Conservation (phyloP, 345 rosid species). For the Citrus sinensis region DNA sequence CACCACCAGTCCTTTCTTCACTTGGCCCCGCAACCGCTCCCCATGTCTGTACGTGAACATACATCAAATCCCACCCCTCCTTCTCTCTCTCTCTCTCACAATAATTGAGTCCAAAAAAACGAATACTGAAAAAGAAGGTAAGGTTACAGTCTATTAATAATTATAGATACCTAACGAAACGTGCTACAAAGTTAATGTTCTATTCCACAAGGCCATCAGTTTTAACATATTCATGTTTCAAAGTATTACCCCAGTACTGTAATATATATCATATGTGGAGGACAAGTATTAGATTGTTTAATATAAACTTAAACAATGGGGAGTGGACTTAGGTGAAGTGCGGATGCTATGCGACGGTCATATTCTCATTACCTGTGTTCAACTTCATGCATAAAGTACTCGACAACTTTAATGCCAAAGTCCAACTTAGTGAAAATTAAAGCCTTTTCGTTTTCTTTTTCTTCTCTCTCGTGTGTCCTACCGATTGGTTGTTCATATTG, state of each 20-base stretch:
- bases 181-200: too few species aligned
- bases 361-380: conserved; percentile 17
- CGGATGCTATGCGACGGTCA: too few species aligned
- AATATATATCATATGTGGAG: too few species aligned
- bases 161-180: too few species aligned
- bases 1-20: not conserved
- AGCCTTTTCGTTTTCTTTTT: not conserved
- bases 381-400: conserved; percentile 15
- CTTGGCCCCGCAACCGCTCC: conserved; percentile 8
- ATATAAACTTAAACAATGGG: too few species aligned
- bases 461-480: not conserved
- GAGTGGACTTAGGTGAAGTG: too few species aligned
- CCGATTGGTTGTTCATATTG: conserved; percentile 10
- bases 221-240: too few species aligned
- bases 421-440: conserved; percentile 8
- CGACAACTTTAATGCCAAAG: conserved; percentile 13
- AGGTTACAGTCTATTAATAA: too few species aligned
- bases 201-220: too few species aligned
- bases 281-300: too few species aligned
- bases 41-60: not conserved
- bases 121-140: too few species aligned
- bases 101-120: not conserved
- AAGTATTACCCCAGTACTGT: too few species aligned
- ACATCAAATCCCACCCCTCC: not conserved
- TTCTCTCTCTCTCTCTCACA: not conserved